Percentiles rank a stretch among this genome's conserved stretches.
Conservation (phyloP, 768 basidiomycete genomes). For the Amanita fuliginea region DNA sequence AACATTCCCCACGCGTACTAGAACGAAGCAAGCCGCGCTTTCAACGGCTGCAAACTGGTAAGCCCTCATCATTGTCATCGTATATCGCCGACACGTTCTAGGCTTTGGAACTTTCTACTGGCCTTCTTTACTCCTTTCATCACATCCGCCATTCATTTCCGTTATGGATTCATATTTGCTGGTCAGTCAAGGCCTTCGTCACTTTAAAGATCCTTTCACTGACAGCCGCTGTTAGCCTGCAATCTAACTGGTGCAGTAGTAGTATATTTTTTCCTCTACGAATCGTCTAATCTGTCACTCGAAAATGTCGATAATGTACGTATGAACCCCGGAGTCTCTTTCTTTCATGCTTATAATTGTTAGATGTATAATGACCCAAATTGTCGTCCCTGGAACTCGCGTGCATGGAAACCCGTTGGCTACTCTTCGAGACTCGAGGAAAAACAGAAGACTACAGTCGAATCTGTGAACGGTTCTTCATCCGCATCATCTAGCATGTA, state of each 20-base stretch:
- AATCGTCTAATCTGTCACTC: conserved; percentile 53
- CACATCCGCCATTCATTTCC: conserved; percentile 38
- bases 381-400: conserved; percentile 58
- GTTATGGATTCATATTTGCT: conserved; percentile 66
- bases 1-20: conserved; percentile 63
- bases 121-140: conserved; percentile 80
- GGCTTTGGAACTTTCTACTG: conserved; percentile 59
- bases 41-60: conserved; percentile 53
- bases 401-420: conserved; percentile 48
- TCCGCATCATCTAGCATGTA: background rate
- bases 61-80: background rate
- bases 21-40: conserved; percentile 61
- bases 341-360: background rate
- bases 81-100: conserved; percentile 2
- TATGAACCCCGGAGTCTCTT: background rate
- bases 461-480: conserved; percentile 9
- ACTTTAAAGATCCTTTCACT: background rate
- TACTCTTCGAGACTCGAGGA: conserved; percentile 28
- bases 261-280: conserved; percentile 70
- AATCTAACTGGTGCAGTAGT: conserved; percentile 48
- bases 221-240: conserved; percentile 25
- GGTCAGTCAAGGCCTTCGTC: conserved; percentile 19
- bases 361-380: conserved; percentile 56
- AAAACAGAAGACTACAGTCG: conserved; percentile 29
- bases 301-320: conserved; percentile 48